Evolutionary conservation across 2,329 filamentous ascomycete species (phyloP), one percentile per base, ranked within the genome.

Genomic region (Fusarium domesticum): DNA sequence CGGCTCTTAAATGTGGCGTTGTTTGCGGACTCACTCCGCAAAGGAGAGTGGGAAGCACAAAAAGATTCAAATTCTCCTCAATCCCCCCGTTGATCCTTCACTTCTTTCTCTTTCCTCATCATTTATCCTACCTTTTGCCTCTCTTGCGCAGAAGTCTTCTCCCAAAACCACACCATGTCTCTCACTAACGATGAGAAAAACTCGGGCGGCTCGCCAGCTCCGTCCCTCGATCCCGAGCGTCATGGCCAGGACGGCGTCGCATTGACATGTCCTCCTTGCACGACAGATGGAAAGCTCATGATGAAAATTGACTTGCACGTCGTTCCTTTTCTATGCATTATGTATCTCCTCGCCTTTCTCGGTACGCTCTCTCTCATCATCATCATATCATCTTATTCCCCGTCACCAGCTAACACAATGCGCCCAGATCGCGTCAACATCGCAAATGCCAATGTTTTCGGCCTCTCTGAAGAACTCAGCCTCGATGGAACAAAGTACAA

Each of bases 361-460:
- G 82, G 69, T 72, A 47, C 47, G 66, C 53, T 2, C 12, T 31
- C 30, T 35, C 31, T 34, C 6, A 16, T 15, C 19, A 16, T 17
- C 12, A 18, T 19, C 19, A 17, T 10, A 23, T 18, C 33, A 25
- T 35, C 19, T 23, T 28, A 12, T n/a, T n/a, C n/a, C n/a, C n/a
- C n/a, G n/a, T n/a, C n/a, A n/a, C n/a, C n/a, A n/a, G n/a, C 10
- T 20, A 39, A 31, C 41, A 45, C 19, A 50, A 34, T 35, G 17
- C 6, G 12, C 34, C 6, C 16, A 48, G 76, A 85, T 63, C 75
- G 87, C 37, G 85, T 90, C 62, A 92, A 91, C 62, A 88, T 92
- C 58, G 84, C 83, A 64, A 91, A 91, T 66, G 87, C 87, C 19
- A 79, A 77, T 34, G 74, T 86, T 35, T 88, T 88, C 50, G 74